Conservation (phyloP, 192 early-diverging fungal genomes). For the Pecoramyces ruminantium region DNA sequence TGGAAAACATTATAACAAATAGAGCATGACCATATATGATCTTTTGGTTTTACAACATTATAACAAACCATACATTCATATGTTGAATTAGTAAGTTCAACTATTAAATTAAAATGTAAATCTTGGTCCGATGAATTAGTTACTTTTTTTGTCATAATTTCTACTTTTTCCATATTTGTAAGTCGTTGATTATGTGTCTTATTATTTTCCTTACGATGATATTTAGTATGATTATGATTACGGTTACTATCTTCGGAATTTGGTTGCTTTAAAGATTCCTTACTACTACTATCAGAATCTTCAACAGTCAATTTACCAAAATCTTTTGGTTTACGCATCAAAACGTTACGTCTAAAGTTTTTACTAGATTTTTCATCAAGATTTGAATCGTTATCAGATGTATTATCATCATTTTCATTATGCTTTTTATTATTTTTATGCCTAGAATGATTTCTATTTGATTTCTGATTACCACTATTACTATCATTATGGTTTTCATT, state of each 20-base stretch:
- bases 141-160: neutral
- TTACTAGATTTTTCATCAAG: neutral
- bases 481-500: neutral
- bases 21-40: constrained; percentile 72
- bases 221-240: neutral
- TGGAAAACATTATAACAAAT: constrained; percentile 84
- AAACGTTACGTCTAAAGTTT: neutral
- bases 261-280: neutral
- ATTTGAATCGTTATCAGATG: neutral
- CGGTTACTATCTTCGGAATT: neutral
- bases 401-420: neutral
- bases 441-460: neutral
- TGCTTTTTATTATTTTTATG: neutral
- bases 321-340: neutral
- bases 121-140: neutral
- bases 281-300: neutral
- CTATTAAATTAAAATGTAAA: neutral
- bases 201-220: neutral
- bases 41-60: constrained; percentile 52
- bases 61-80: constrained; percentile 98
- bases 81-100: constrained; percentile 37
- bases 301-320: neutral
- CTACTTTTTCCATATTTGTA: neutral
- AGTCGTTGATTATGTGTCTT: neutral
- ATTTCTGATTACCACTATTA: neutral